These are phyloP conservation scores for Fraxinus americana DNA, from an alignment of 257 asterid species.

Conservation along the genomic window DNA sequence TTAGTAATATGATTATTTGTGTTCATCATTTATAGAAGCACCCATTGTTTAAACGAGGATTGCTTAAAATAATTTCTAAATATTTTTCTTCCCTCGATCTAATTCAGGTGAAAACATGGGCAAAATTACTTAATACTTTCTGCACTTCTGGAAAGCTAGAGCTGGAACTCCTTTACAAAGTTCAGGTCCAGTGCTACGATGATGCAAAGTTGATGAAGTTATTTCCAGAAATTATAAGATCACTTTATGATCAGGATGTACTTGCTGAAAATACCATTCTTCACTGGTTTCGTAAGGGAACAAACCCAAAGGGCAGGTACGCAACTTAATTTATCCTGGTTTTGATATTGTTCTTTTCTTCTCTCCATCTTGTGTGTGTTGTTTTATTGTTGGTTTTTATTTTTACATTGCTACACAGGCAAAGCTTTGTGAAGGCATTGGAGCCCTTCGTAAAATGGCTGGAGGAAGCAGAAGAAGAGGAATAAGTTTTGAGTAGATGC, in stretches of 20 bases:
- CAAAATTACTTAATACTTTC: slow-evolving; percentile 70
- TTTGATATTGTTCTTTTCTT: neutral
- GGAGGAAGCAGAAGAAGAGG: slow-evolving; percentile 99
- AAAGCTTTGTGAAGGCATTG: slow-evolving; percentile 86
- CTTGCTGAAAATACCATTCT: slow-evolving; percentile 95
- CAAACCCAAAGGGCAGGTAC: slow-evolving; percentile 94
- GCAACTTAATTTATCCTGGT: neutral
- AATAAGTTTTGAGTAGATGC: slow-evolving; percentile 31
- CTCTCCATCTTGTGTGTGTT: neutral
- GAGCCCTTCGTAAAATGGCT: slow-evolving; percentile 97
- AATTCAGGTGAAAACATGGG: slow-evolving; percentile 86
- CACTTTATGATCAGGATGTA: slow-evolving; percentile 91
- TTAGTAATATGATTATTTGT: too few relatives aligned
- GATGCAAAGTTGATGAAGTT: slow-evolving; percentile 95
- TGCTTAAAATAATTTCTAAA: neutral
- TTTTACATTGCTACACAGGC: slow-evolving; percentile 49
- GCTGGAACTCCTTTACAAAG: slow-evolving; percentile 90
- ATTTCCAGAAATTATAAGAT: slow-evolving; percentile 90
- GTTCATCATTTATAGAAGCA: neutral
- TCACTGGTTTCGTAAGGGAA: slow-evolving; percentile 95
- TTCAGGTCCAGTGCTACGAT: slow-evolving; percentile 95
- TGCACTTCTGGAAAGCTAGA: slow-evolving; percentile 86
- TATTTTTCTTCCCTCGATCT: neutral
- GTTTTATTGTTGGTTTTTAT: neutral
- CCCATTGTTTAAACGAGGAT: neutral